A percentile compares a stretch with the other conserved stretches of the same genome.
These are phyloP conservation scores for Hsuehochloa calcarea DNA, from an alignment of 176 grass and related monocot species.

Conservation along the genomic window DNA sequence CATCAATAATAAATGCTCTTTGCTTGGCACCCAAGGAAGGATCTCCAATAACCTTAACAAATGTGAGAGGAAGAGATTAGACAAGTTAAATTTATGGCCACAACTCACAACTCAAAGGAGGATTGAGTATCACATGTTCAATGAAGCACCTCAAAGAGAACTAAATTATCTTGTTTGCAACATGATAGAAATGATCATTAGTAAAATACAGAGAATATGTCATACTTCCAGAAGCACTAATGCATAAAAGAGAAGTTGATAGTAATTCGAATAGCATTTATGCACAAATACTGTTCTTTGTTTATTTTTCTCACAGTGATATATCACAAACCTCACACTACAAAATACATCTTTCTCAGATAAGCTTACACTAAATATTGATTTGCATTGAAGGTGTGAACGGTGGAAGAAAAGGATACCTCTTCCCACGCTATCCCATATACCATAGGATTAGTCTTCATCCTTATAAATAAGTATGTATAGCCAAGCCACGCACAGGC, in stretches of 20 bases:
- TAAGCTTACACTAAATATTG: not conserved
- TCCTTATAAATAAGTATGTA: conserved; percentile 98
- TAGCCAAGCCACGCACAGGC: conserved; percentile 99
- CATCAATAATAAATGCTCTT: conserved; percentile 81
- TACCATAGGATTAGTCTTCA: conserved; percentile 94
- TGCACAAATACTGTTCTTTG: not conserved
- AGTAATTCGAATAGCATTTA: not conserved
- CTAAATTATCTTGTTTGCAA: too few relatives aligned
- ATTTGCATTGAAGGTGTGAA: conserved; percentile 18
- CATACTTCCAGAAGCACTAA: too few relatives aligned
- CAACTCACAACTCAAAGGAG: too few relatives aligned
- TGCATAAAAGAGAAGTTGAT: too few relatives aligned
- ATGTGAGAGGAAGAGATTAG: not conserved
- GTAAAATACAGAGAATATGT: too few relatives aligned
- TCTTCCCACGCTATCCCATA: conserved; percentile 98
- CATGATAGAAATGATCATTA: too few relatives aligned
- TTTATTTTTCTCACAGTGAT: not conserved
- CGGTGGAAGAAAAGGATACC: conserved; percentile 36
- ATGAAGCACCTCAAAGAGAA: too few relatives aligned
- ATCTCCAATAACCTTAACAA: conserved; percentile 71
- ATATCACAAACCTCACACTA: conserved; percentile 9
- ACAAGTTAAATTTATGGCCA: not conserved
- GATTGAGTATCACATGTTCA: too few relatives aligned
- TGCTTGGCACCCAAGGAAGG: conserved; percentile 79
- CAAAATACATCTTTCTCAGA: conserved; percentile 8